Evolutionary conservation across 441 rosid species (phyloP), one percentile per base, ranked within the genome.

Genomic region (Croton setiger): DNA sequence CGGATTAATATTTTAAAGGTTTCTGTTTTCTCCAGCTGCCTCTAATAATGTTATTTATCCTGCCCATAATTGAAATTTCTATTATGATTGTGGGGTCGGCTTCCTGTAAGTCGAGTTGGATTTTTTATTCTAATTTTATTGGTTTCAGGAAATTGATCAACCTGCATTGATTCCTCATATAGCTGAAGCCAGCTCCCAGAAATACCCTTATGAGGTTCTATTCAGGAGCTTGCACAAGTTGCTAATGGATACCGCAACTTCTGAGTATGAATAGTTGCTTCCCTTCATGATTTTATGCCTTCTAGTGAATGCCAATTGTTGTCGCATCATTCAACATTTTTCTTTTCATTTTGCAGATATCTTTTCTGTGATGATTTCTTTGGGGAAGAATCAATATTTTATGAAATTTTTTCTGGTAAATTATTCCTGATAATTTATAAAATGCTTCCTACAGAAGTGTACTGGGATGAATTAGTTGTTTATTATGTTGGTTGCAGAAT

Each of bases 191-290:
- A 93, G 89, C 86, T 82, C 93, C 69, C 82, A 81, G 77, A 96
- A 93, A 81, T 93, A 93, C 83, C 98, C 98, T 33, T 89, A 96
- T 58, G 99, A 96, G 86, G 97, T 93, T 75, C 96, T 96, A 75
- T 96, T 96, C 81, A 83, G 98, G 86, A 93, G 98, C 76, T 80
- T 88, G 79, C 99, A 96, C 81, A 96, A 91, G 82, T 87, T 96
- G 75, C 94, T 96, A 63, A 87, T 96, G 94, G 99, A 96, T 80
- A 96, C 99, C 72, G 99, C 99, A 66, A 93, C 99, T 78, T 96
- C 99, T 35, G 99, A 96, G 99, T 96, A 87, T 77, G 74, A 78
- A 70, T 52, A 72, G 70, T 74, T 60, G 10, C 80, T 78, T 55
- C 67, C 48, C 67, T 78, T 67, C 70, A 77, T 77, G 14, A 64